Percentiles rank a stretch among this genome's conserved stretches.
Evolutionary conservation across 108 stramenopile species (phyloP).

Genomic region (Seminavis robusta): DNA sequence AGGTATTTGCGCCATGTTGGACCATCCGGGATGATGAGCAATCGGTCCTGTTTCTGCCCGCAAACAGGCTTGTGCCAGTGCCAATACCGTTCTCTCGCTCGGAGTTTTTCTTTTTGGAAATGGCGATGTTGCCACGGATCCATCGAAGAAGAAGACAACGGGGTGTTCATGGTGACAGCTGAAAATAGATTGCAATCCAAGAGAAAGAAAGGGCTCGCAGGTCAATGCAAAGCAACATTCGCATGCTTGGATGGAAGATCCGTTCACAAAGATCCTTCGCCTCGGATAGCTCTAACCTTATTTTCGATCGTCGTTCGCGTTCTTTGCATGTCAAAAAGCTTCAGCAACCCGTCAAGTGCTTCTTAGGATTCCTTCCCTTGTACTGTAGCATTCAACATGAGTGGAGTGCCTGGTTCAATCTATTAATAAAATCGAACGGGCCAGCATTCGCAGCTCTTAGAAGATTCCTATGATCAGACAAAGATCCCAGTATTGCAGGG

Average conservation of each 20-base stretch:
- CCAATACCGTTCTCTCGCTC: conserved; percentile 37
- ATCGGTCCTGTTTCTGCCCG: background rate
- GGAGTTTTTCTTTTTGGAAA: conserved; percentile 41
- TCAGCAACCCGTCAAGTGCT: too few species aligned
- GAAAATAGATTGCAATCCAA: background rate
- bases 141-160: background rate
- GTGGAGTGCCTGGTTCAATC: too few species aligned
- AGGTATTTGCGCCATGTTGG: conserved; percentile 42
- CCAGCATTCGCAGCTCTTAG: too few species aligned
- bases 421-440: too few species aligned
- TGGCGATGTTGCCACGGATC: conserved; percentile 18
- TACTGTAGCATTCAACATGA: too few species aligned
- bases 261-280: background rate
- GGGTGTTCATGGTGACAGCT: background rate
- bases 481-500: too few species aligned
- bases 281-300: background rate
- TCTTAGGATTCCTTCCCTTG: too few species aligned
- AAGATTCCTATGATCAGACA: too few species aligned
- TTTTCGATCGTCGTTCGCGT: too few species aligned
- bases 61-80: background rate
- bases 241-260: background rate
- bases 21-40: conserved; percentile 38
- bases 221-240: background rate
- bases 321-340: too few species aligned
- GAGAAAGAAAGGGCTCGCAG: background rate